Base-by-base conservation (phyloP, 2,329 filamentous ascomycete species). In the Sclerotinia spermophila region DNA sequence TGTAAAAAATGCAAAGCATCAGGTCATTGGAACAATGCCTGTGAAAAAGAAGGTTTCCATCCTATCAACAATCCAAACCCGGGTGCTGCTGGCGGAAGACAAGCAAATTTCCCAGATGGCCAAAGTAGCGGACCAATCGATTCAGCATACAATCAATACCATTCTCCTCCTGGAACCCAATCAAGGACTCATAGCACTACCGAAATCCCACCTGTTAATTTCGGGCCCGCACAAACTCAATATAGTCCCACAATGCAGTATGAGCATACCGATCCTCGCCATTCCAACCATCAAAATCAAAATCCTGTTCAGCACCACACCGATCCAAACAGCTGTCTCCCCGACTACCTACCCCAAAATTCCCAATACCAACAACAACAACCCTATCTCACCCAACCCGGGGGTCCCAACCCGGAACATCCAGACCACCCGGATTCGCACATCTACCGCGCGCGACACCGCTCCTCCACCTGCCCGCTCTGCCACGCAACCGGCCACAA, bases 11-110 rank as follows among this genome's bases (percentile, higher is more conserved):
- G 62, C 13, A 21, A 15, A 10, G 1, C 15, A 3, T 3, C 10
- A 5, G 68, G 62, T 17, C 68, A 70, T 38, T 70, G 68, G 68
- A 48, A 67, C 33, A 27, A 38, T 35, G 62, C 42, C 2, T 70
- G 68, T 60, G n/a, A 59, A 44, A 58, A 33, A 7, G 51, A 55
- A 0, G 68, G 68, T 0, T 70, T 70, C 17, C 19, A 67, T 59
- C 40, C 68, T 0, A 19, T 66, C 17, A n/a, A 3, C 2, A 67
- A 70, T 10, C 61, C 68, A 1, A 70, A 70, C 19, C 68, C 67
- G 38, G 33, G 33, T 17, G 33, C 13, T 15, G n/a, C 21, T 6
- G 40, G 19, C 5, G 33, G 6, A 1, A 40, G 27, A 4, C 5
- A 13, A 11, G 30, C 40, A 7, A 4, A 0, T 40, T 53, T 65